phyloP scores from a whole-genome alignment of 2,329 filamentous ascomycete genomes.

The Bipolaris oryzae region DNA sequence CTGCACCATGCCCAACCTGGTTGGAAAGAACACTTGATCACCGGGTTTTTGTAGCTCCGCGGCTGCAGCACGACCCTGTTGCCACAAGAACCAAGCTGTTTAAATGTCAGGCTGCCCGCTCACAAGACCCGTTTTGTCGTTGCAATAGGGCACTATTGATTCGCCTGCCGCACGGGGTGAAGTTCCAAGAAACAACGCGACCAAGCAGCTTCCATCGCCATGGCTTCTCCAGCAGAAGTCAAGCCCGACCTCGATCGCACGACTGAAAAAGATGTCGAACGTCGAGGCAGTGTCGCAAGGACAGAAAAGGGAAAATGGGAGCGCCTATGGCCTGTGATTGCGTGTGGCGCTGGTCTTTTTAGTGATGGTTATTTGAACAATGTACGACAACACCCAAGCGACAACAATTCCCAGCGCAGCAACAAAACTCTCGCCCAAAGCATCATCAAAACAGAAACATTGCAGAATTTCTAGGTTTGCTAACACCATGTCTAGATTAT shows the following conservation, averaged over 20 bases:
- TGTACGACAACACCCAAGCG: constrained; percentile 52
- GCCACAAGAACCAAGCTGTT: neutral
- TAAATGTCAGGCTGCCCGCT: constrained; percentile 1
- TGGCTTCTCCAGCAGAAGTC: constrained; percentile 20
- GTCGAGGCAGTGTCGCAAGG: constrained; percentile 34
- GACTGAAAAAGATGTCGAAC: constrained; percentile 23
- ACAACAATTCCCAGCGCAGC: constrained; percentile 15
- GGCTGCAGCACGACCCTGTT: constrained; percentile 1
- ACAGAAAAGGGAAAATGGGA: constrained; percentile 47
- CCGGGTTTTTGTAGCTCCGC: constrained; percentile 4
- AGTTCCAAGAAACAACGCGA: neutral
- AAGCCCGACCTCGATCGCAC: constrained; percentile 2
- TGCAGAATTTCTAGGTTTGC: neutral
- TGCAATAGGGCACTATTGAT: neutral
- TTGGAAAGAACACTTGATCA: constrained; percentile 11
- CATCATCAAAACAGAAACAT: neutral
- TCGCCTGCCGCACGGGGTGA: neutral
- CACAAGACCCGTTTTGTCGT: neutral
- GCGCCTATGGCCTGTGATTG: constrained; percentile 75
- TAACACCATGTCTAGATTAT: constrained; percentile 66
- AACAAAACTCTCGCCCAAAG: neutral
- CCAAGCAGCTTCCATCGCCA: constrained; percentile 3
- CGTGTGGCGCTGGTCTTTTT: constrained; percentile 88
- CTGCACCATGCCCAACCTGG: constrained; percentile 5
- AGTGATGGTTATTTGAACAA: constrained; percentile 93